These are phyloP conservation scores for Clarkia xantiana DNA, from an alignment of 345 rosid species.

Conservation along the genomic window DNA sequence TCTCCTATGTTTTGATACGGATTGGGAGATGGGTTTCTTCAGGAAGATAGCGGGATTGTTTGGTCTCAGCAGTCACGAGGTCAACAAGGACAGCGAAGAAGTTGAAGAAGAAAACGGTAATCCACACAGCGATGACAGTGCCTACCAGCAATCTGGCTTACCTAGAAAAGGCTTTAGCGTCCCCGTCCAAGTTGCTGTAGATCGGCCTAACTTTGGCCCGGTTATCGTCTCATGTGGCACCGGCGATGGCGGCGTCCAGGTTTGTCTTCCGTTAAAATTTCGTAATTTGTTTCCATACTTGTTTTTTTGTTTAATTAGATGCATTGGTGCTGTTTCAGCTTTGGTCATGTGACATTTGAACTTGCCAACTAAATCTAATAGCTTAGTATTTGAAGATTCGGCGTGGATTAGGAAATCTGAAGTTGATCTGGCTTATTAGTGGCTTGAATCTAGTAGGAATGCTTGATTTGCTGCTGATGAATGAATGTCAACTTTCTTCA, in stretches of 20 bases:
- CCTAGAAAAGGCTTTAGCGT: constrained; percentile 78
- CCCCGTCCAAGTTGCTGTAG: constrained; percentile 65
- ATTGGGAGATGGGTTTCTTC: constrained; percentile 48
- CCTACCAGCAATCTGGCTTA: constrained; percentile 48
- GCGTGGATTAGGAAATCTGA: no score
- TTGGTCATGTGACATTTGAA: no score
- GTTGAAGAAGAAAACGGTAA: constrained; percentile 16
- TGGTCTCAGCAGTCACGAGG: constrained; percentile 59
- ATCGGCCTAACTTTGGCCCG: constrained; percentile 53
- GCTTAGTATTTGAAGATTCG: no score
- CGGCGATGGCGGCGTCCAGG: constrained; percentile 94
- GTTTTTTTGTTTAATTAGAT: no score
- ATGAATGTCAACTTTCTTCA: no score
- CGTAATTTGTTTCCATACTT: no score
- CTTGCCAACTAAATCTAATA: no score
- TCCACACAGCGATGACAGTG: constrained; percentile 11
- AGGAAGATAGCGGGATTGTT: constrained; percentile 72
- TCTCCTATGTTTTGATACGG: constrained; percentile 2
- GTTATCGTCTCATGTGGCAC: constrained; percentile 48
- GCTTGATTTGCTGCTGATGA: no score
- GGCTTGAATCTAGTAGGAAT: no score
- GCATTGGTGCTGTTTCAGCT: no score
- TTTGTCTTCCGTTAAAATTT: constrained; percentile 7
- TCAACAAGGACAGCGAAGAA: constrained; percentile 29
- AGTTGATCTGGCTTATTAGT: no score